phyloP scores from a whole-genome alignment of 768 basidiomycete species.

The Myochromella boudieri region DNA sequence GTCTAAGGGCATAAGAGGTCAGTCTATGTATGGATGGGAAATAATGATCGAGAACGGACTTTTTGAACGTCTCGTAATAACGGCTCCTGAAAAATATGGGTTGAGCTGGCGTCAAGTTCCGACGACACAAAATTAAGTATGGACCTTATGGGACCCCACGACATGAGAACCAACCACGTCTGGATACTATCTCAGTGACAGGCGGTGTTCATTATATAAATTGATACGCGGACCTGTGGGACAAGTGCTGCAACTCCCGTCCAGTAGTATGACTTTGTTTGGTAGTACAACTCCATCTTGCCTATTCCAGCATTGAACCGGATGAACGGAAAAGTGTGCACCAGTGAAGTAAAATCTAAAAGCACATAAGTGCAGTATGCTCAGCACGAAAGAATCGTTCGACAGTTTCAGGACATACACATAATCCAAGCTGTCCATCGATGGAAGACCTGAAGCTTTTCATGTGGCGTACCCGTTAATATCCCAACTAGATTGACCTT shows the following conservation, averaged over 20 bases:
- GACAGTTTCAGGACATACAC: no score
- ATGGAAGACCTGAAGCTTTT: constrained; percentile 37
- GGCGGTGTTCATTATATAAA: no score
- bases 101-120: no score
- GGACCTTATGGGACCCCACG: constrained; percentile 25
- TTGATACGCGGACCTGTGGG: no score
- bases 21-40: no score
- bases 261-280: constrained; percentile 25
- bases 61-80: constrained; percentile 34
- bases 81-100: constrained; percentile 16
- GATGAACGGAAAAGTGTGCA: constrained; percentile 35
- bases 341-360: constrained; percentile 29
- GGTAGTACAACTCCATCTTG: constrained; percentile 21
- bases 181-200: no score
- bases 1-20: no score
- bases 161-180: constrained; percentile 28
- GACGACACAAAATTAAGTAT: no score
- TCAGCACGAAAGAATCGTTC: no score
- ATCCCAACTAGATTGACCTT: constrained; percentile 33
- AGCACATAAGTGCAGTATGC: neutral
- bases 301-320: constrained; percentile 21
- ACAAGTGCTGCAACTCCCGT: constrained; percentile 32
- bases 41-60: no score
- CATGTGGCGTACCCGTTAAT: constrained; percentile 31
- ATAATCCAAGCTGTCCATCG: constrained; percentile 32